Percentiles rank a stretch among this genome's conserved stretches.
phyloP scores from a whole-genome alignment of 331 rosid genomes.

The Saraca asoca region DNA sequence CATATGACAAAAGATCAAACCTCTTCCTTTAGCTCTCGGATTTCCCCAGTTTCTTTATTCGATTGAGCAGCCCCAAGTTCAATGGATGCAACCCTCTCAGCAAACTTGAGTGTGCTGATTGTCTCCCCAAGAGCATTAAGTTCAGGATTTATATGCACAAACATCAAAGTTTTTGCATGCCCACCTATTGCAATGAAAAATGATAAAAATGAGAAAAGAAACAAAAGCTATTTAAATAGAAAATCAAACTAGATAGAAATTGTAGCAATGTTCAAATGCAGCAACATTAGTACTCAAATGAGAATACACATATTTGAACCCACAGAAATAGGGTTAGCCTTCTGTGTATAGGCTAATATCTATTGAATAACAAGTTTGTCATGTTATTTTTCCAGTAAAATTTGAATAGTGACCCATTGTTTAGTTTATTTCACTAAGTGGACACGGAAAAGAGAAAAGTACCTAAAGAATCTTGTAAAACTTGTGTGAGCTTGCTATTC shows the following conservation, averaged over 20 bases:
- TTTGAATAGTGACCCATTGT: neutral
- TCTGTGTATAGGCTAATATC: neutral
- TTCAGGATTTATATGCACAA: conserved; percentile 96
- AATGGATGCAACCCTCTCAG: conserved; percentile 93
- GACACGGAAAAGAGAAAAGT: neutral
- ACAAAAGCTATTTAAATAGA: neutral
- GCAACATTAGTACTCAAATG: conserved; percentile 10
- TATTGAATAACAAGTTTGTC: neutral
- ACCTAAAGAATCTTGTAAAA: conserved; percentile 97
- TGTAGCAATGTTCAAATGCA: conserved; percentile 1
- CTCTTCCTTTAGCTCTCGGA: conserved; percentile 89
- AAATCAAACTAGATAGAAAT: conserved; percentile 6
- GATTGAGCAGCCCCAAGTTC: conserved; percentile 96
- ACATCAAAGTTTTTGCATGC: conserved; percentile 97
- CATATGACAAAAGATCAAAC: conserved; percentile 41
- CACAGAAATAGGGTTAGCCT: neutral
- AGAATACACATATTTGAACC: neutral
- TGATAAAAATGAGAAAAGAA: conserved; percentile 22
- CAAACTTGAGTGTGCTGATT: conserved; percentile 95
- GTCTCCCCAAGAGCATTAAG: conserved; percentile 89
- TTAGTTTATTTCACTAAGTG: no score
- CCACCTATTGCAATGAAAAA: conserved; percentile 60
- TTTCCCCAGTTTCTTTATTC: conserved; percentile 88
- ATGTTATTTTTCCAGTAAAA: neutral
- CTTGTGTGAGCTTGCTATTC: conserved; percentile 98